Conservation (phyloP, 75 land plant genomes). For the Larix kaempferi region DNA sequence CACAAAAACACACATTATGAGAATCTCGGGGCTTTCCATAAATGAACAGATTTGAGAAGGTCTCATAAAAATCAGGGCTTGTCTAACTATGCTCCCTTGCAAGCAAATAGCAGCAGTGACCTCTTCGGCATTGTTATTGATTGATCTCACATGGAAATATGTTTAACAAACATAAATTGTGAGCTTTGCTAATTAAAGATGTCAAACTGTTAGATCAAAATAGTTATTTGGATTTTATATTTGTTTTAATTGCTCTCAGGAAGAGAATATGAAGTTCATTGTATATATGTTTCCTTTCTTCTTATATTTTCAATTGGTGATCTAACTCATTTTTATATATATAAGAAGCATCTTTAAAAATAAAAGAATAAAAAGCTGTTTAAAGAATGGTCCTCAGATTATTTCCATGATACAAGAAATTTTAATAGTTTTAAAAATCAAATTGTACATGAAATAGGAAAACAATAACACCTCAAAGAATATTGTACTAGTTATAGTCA, state of each 20-base stretch:
- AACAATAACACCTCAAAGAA: conserved; percentile 51
- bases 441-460: background rate
- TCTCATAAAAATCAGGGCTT: conserved; percentile 77
- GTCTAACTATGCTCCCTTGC: conserved; percentile 76
- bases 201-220: too few relatives aligned
- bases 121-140: conserved; percentile 24
- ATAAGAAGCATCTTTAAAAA: too few relatives aligned
- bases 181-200: too few relatives aligned
- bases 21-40: conserved; percentile 55
- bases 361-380: too few relatives aligned
- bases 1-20: conserved; percentile 62
- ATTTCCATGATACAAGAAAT: background rate
- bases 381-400: background rate
- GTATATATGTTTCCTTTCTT: too few relatives aligned
- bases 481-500: conserved; percentile 31
- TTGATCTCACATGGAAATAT: conserved; percentile 42
- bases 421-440: background rate
- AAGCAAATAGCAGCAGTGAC: conserved; percentile 61
- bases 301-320: too few relatives aligned
- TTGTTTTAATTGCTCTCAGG: too few relatives aligned
- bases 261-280: too few relatives aligned
- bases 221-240: too few relatives aligned
- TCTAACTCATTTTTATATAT: too few relatives aligned
- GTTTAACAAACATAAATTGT: conserved; percentile 16
- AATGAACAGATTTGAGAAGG: conserved; percentile 66